phyloP scores from a whole-genome alignment of 305 asterid species.

The Rubia peregrina region DNA sequence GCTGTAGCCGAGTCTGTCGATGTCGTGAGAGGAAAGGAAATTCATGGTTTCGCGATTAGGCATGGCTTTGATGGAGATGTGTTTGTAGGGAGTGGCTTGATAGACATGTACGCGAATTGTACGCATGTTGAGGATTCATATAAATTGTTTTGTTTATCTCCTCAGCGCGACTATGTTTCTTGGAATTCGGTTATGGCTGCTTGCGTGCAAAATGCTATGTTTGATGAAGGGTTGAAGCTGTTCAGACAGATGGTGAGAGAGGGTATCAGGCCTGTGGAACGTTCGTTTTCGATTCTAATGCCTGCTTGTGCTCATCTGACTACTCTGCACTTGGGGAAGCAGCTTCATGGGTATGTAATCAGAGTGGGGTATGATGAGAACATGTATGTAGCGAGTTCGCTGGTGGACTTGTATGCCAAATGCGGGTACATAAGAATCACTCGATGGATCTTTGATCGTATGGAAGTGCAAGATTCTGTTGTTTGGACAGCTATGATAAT shows the following conservation, averaged over 20 bases:
- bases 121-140: slow-evolving; percentile 51
- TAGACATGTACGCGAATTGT: slow-evolving; percentile 85
- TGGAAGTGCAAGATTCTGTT: slow-evolving; percentile 58
- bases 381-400: slow-evolving; percentile 62
- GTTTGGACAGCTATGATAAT: slow-evolving; percentile 86
- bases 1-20: slow-evolving; percentile 42
- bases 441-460: slow-evolving; percentile 53
- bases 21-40: slow-evolving; percentile 67
- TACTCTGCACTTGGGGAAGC: slow-evolving; percentile 60
- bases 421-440: slow-evolving; percentile 61
- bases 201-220: slow-evolving; percentile 71
- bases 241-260: slow-evolving; percentile 68
- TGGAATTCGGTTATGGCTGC: slow-evolving; percentile 79
- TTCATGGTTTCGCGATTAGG: slow-evolving; percentile 67
- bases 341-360: slow-evolving; percentile 63
- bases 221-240: slow-evolving; percentile 55
- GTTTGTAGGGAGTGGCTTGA: slow-evolving; percentile 70
- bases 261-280: slow-evolving; percentile 50
- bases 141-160: slow-evolving; percentile 40
- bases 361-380: slow-evolving; percentile 53
- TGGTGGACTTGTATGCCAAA: slow-evolving; percentile 86
- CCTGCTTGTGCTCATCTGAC: slow-evolving; percentile 83
- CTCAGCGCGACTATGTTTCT: slow-evolving; percentile 55
- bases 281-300: slow-evolving; percentile 75
- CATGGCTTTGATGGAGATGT: slow-evolving; percentile 54